Evolutionary conservation across 176 grass and related monocot species (phyloP).

Genomic region (Hsuehochloa calcarea): DNA sequence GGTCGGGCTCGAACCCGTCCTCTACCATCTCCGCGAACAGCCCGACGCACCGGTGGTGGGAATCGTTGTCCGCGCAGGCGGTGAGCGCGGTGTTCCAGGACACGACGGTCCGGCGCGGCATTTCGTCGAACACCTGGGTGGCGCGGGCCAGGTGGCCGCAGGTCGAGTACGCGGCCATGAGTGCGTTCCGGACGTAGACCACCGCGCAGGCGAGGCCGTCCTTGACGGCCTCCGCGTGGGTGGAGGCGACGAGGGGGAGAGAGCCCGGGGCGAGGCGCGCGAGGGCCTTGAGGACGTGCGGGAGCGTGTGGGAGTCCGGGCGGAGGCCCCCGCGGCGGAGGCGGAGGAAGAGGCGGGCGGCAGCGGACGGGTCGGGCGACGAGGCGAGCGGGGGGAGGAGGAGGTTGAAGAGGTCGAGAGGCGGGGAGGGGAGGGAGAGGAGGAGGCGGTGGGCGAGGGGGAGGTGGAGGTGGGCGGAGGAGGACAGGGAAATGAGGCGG

Average conservation of each 20-base stretch:
- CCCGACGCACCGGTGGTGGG: not conserved
- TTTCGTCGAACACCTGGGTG: constrained; percentile 58
- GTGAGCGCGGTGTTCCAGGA: constrained; percentile 57
- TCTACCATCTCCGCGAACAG: constrained; percentile 40
- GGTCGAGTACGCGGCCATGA: constrained; percentile 34
- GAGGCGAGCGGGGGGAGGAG: constrained; percentile 38
- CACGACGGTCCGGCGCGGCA: constrained; percentile 42
- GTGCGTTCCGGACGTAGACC: constrained; percentile 56
- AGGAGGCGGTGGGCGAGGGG: constrained; percentile 36
- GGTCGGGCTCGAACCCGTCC: constrained; percentile 39
- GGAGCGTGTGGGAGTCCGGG: constrained; percentile 56
- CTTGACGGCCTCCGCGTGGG: constrained; percentile 53
- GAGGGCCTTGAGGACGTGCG: constrained; percentile 59
- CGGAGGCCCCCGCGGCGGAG: constrained; percentile 31
- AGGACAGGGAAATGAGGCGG: constrained; percentile 34
- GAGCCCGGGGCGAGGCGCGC: constrained; percentile 28
- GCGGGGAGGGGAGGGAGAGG: constrained; percentile 37
- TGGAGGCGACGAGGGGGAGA: constrained; percentile 28
- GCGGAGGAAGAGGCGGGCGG: constrained; percentile 15
- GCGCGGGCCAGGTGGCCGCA: constrained; percentile 5
- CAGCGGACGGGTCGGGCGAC: not conserved
- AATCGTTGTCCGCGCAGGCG: constrained; percentile 12
- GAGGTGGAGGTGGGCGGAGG: constrained; percentile 30
- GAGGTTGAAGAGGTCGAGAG: constrained; percentile 38
- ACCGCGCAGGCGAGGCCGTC: constrained; percentile 22